Evolutionary conservation across 495 filamentous ascomycete genomes (phyloP).

Genomic region (Xylaria intraflava): DNA sequence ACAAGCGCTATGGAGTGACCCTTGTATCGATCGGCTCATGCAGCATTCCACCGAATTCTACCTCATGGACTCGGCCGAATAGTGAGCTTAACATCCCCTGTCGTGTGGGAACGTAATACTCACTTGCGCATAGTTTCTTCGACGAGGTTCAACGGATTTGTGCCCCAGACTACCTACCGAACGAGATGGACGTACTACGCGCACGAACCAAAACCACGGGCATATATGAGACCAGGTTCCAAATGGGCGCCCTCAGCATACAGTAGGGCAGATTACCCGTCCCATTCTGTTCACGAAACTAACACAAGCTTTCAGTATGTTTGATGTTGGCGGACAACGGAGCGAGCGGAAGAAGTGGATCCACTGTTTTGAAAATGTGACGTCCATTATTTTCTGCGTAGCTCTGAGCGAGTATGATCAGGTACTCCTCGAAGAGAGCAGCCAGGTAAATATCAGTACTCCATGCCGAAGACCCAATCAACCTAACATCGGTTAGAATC

Average conservation of each 20-base stretch:
- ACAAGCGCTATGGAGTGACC: slow-evolving; percentile 83
- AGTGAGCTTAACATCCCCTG: slow-evolving; percentile 54
- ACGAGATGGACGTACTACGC: slow-evolving; percentile 86
- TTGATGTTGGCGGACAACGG: slow-evolving; percentile 94
- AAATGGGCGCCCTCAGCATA: slow-evolving; percentile 97
- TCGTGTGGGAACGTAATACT: neutral
- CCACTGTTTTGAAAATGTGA: slow-evolving; percentile 99
- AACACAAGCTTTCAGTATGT: slow-evolving; percentile 64
- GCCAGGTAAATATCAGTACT: slow-evolving; percentile 58
- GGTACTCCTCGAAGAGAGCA: slow-evolving; percentile 90
- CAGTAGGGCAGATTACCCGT: slow-evolving; percentile 59
- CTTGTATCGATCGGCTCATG: slow-evolving; percentile 73
- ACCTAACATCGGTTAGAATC: slow-evolving; percentile 56
- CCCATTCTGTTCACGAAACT: slow-evolving; percentile 7
- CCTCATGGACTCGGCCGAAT: slow-evolving; percentile 97
- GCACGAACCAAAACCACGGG: slow-evolving; percentile 98
- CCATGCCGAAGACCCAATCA: slow-evolving; percentile 11
- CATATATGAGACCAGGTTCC: slow-evolving; percentile 97
- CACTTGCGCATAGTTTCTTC: slow-evolving; percentile 65
- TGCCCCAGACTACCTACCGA: slow-evolving; percentile 77
- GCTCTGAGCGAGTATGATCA: slow-evolving; percentile 98
- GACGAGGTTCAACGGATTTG: slow-evolving; percentile 85
- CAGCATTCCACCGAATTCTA: slow-evolving; percentile 98
- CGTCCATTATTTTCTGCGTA: slow-evolving; percentile 99
- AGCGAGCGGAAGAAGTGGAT: slow-evolving; percentile 99